Conservation (phyloP, 1,284 basidiomycete genomes). For the Melanopsichium pennsylvanicum region DNA sequence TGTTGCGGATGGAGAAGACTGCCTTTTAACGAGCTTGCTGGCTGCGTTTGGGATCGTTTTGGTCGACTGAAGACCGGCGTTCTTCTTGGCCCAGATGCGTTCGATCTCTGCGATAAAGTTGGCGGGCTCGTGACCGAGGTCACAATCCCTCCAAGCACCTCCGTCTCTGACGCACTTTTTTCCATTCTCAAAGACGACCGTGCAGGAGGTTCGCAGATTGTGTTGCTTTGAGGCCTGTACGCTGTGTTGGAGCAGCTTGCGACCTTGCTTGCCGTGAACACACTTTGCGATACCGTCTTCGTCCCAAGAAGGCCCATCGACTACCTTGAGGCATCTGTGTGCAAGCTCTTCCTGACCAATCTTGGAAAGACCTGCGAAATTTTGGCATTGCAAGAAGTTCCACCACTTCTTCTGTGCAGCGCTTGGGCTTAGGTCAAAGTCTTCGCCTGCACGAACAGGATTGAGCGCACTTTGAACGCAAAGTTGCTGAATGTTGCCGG, state of each 20-base stretch:
- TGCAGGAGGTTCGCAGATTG: conserved; percentile 39
- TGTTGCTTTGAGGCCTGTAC: conserved; percentile 22
- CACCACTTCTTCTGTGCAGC: conserved; percentile 53
- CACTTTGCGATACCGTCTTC: conserved; percentile 51
- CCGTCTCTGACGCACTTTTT: conserved; percentile 51
- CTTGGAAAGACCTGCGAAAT: conserved; percentile 38
- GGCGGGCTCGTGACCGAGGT: conserved; percentile 41
- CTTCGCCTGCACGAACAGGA: conserved; percentile 43
- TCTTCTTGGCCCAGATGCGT: conserved; percentile 36
- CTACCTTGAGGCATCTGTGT: conserved; percentile 38
- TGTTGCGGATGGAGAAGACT: conserved; percentile 18
- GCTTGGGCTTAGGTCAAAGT: conserved; percentile 51
- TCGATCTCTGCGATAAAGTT: conserved; percentile 56
- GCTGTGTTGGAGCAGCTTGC: conserved; percentile 41
- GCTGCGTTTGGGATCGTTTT: not conserved
- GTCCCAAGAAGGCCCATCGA: conserved; percentile 46
- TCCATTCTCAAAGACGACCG: conserved; percentile 45
- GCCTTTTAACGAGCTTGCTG: conserved; percentile 21
- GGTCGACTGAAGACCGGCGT: conserved; percentile 9
- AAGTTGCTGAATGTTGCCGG: conserved; percentile 55
- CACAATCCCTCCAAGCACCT: conserved; percentile 53
- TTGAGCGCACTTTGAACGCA: conserved; percentile 51
- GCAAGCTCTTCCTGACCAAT: conserved; percentile 49
- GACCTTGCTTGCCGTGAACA: conserved; percentile 39
- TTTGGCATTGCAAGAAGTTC: conserved; percentile 53